Evolutionary conservation across 2,329 filamentous ascomycete species (phyloP), one percentile per base, ranked within the genome.

Genomic region (Sporothrix curviconia): DNA sequence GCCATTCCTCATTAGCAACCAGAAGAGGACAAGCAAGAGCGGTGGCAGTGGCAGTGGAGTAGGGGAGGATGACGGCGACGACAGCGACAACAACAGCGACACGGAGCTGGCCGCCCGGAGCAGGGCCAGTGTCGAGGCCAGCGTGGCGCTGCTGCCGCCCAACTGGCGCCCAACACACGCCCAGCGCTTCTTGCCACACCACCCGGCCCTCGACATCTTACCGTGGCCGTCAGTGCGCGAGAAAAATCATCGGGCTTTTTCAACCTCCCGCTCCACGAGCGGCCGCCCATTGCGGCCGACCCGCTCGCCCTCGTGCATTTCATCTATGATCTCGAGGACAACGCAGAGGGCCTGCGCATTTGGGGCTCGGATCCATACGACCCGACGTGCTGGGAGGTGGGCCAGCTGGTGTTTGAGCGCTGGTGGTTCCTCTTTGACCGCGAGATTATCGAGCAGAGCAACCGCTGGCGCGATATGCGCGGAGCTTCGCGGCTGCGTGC

Each of bases 351-450:
- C 1, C 63, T 78, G 53, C 66, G 76, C 12, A 73, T 84, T 60
- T 78, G 74, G 65, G 75, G 77, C 4, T 64, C 68, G 0, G 77
- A 82, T 60, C 76, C 78, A 19, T 78, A 76, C 60, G 72, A 78
- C 50, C 68, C 72, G 6, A 65, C 66, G 24, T 72, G 70, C 30
- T 85, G 81, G 80, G 81, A 85, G 66, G 72, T 84, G 12, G 80
- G 81, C 1, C 79, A 83, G 66, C 64, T 74, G n/a, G 67, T 83
- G 22, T 83, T 83, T 66, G 74, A 78, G 66, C 73, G 76, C 40
- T 84, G 81, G 81, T 85, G 80, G 80, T 84, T 81, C 68, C 67
- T 81, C 36, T 78, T 84, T 64, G 81, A 84, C 63, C 66, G 72
- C 8, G 70, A 71, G 11, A 74, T 83, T 15, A 67, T 84, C n/a